phyloP scores from a whole-genome alignment of 768 basidiomycete genomes.

The Pholiota conissans region DNA sequence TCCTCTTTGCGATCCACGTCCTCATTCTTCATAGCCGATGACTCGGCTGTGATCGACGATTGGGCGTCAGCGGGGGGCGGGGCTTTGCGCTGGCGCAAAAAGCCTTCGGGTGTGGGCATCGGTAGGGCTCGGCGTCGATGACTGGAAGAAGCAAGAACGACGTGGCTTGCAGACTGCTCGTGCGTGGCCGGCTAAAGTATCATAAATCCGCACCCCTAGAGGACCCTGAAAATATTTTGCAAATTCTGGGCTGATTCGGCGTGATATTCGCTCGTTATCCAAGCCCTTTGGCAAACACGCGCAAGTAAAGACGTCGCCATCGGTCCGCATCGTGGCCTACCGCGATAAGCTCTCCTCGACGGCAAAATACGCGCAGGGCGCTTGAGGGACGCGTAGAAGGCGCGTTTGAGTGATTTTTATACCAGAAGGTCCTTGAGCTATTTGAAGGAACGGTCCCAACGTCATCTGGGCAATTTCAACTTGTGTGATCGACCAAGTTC shows the following conservation, averaged over 20 bases:
- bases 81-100: constrained; percentile 34
- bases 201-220: constrained; percentile 6
- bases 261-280: background rate
- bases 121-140: constrained; percentile 13
- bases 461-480: background rate
- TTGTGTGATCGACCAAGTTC: background rate
- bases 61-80: background rate
- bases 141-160: background rate
- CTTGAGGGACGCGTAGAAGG: background rate
- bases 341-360: background rate
- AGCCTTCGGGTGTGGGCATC: constrained; percentile 25
- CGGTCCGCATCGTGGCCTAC: background rate
- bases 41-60: constrained; percentile 7
- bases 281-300: constrained; percentile 14
- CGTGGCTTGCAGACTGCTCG: background rate
- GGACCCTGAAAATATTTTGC: constrained; percentile 11
- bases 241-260: constrained; percentile 4
- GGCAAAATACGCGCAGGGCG: background rate
- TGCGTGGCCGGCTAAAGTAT: constrained; percentile 7
- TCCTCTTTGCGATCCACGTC: constrained; percentile 38
- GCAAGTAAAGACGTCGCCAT: constrained; percentile 17
- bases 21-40: constrained; percentile 8
- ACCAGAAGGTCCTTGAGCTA: background rate
- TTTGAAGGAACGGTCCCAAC: background rate
- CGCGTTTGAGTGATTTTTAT: background rate